Percentiles rank a stretch among this genome's conserved stretches.
Conservation (phyloP, 345 rosid species). For the Excoecaria agallocha region DNA sequence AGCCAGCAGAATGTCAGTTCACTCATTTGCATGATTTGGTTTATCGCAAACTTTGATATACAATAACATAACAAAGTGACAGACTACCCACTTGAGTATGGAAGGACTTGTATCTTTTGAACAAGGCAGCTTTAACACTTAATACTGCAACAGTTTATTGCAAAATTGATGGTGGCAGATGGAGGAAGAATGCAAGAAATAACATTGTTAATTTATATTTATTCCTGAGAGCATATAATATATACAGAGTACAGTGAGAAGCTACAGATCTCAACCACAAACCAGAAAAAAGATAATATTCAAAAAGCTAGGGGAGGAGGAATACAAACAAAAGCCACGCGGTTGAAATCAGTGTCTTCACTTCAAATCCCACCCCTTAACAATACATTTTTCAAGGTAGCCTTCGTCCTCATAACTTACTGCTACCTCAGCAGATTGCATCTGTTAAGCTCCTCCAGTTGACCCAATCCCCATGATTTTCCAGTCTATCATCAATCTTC, state of each 20-base stretch:
- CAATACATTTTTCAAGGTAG: not conserved
- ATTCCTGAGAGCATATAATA: conserved; percentile 11
- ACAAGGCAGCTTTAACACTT: too few relatives aligned
- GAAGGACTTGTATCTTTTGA: too few relatives aligned
- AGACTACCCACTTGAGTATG: too few relatives aligned
- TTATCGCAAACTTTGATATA: too few relatives aligned
- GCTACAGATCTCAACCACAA: not conserved
- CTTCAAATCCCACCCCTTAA: not conserved
- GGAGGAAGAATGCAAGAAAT: not conserved
- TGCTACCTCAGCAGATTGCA: conserved; percentile 21
- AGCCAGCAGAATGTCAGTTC: too few relatives aligned
- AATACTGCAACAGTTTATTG: too few relatives aligned
- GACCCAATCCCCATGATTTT: conserved; percentile 4
- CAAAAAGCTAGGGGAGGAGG: not conserved
- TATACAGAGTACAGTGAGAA: conserved; percentile 2
- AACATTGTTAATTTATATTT: not conserved
- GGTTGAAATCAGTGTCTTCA: not conserved
- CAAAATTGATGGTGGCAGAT: not conserved
- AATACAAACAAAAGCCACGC: not conserved
- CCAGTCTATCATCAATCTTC: not conserved
- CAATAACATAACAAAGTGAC: too few relatives aligned
- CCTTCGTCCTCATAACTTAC: not conserved
- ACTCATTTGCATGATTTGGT: too few relatives aligned
- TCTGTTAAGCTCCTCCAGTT: conserved; percentile 28
- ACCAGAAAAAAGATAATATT: not conserved